Evolutionary conservation across 2,329 filamentous ascomycete species (phyloP).

Genomic region (Nectriaceae sp.): DNA sequence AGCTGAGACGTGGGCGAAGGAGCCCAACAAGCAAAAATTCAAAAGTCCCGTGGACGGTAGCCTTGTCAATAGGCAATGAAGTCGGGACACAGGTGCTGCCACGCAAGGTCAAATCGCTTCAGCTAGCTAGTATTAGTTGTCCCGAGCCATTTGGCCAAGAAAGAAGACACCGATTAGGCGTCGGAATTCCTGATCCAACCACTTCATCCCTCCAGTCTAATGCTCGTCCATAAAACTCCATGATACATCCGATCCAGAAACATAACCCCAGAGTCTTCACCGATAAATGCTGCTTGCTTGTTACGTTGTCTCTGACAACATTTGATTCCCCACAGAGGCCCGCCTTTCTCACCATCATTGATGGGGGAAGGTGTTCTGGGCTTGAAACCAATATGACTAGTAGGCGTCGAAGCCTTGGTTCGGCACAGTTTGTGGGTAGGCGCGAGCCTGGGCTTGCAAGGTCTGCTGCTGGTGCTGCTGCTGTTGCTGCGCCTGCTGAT

Average conservation of each 20-base stretch:
- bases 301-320: neutral
- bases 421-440: conserved; percentile 42
- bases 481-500: conserved; percentile 50
- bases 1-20: conserved; percentile 76
- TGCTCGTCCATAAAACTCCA: conserved; percentile 24
- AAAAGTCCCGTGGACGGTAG: conserved; percentile 58
- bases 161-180: conserved; percentile 10
- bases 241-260: conserved; percentile 15
- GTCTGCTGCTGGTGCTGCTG: conserved; percentile 34
- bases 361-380: too few relatives aligned
- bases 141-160: conserved; percentile 1
- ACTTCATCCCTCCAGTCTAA: conserved; percentile 21
- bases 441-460: conserved; percentile 44
- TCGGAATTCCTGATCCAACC: conserved; percentile 16
- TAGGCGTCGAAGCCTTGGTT: conserved; percentile 41
- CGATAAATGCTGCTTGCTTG: neutral
- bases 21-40: conserved; percentile 49
- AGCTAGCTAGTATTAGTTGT: conserved; percentile 18
- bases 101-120: conserved; percentile 7
- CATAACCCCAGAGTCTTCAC: neutral
- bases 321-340: neutral
- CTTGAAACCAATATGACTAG: conserved; percentile 18
- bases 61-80: conserved; percentile 44
- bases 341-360: too few relatives aligned
- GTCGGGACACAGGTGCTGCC: neutral